phyloP scores from a whole-genome alignment of 345 rosid genomes.

The Acer saccharum region DNA sequence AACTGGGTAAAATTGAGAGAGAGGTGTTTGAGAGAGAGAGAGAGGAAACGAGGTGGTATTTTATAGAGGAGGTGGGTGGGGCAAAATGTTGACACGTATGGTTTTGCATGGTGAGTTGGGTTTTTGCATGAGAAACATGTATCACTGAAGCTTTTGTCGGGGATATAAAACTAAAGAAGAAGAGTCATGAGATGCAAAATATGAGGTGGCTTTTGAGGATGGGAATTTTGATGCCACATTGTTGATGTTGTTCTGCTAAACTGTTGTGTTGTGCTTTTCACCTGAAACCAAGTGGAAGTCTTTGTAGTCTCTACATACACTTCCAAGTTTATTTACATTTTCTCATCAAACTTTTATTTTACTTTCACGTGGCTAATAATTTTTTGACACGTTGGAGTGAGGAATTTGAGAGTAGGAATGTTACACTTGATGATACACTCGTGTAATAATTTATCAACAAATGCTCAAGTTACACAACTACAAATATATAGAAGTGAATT shows the following conservation, averaged over 20 bases:
- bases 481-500: not conserved
- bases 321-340: no score
- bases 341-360: no score
- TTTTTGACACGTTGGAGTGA: no score
- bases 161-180: not conserved
- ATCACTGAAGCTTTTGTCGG: conserved; percentile 19
- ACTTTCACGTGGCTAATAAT: no score
- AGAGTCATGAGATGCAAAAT: not conserved
- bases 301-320: not conserved
- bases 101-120: conserved; percentile 49
- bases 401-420: no score
- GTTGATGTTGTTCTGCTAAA: not conserved
- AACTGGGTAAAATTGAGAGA: not conserved
- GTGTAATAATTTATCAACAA: not conserved
- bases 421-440: no score
- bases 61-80: conserved; percentile 25
- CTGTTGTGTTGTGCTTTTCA: not conserved
- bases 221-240: not conserved
- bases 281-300: not conserved
- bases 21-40: not conserved
- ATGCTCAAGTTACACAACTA: not conserved
- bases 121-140: conserved; percentile 74
- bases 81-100: conserved; percentile 36
- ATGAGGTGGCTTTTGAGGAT: conserved; percentile 14
- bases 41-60: conserved; percentile 4